These are phyloP conservation scores for Pestalotiopsis sp. DNA, from an alignment of 2,329 filamentous ascomycete genomes.

Conservation along the genomic window DNA sequence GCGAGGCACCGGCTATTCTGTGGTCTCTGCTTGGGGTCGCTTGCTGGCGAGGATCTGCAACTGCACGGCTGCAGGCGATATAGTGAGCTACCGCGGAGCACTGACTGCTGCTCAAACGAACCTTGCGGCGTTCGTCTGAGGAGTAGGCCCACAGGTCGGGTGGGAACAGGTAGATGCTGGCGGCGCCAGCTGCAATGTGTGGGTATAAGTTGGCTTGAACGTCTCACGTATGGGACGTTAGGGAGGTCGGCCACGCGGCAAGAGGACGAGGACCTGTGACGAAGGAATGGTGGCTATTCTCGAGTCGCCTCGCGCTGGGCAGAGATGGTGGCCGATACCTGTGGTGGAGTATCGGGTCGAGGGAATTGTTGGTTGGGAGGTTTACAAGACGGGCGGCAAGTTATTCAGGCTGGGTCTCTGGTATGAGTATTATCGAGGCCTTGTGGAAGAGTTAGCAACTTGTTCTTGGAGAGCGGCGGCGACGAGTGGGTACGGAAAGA, in stretches of 20 bases:
- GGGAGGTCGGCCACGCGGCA: slow-evolving; percentile 84
- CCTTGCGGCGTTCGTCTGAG: slow-evolving; percentile 90
- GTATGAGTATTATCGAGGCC: slow-evolving; percentile 62
- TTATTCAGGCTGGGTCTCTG: slow-evolving; percentile 14
- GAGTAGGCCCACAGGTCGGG: slow-evolving; percentile 91
- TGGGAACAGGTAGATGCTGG: slow-evolving; percentile 69
- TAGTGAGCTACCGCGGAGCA: slow-evolving; percentile 76
- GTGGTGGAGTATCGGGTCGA: slow-evolving; percentile 80
- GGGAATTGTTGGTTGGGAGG: slow-evolving; percentile 70
- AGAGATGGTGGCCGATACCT: slow-evolving; percentile 74
- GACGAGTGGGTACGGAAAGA: neutral
- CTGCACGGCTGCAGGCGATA: slow-evolving; percentile 21
- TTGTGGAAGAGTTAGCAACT: slow-evolving; percentile 28
- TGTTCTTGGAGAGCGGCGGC: neutral
- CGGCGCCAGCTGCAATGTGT: slow-evolving; percentile 79
- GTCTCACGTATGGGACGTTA: slow-evolving; percentile 80
- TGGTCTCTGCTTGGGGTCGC: neutral
- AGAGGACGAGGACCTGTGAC: slow-evolving; percentile 79
- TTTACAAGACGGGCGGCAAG: neutral
- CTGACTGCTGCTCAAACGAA: slow-evolving; percentile 98
- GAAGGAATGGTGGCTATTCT: slow-evolving; percentile 84
- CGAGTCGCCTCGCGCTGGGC: slow-evolving; percentile 64
- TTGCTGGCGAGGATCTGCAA: neutral
- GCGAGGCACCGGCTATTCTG: slow-evolving; percentile 22
- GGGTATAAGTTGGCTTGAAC: slow-evolving; percentile 46